phyloP scores from a whole-genome alignment of 2,329 filamentous ascomycete species.

The Ophiostoma angusticollis region DNA sequence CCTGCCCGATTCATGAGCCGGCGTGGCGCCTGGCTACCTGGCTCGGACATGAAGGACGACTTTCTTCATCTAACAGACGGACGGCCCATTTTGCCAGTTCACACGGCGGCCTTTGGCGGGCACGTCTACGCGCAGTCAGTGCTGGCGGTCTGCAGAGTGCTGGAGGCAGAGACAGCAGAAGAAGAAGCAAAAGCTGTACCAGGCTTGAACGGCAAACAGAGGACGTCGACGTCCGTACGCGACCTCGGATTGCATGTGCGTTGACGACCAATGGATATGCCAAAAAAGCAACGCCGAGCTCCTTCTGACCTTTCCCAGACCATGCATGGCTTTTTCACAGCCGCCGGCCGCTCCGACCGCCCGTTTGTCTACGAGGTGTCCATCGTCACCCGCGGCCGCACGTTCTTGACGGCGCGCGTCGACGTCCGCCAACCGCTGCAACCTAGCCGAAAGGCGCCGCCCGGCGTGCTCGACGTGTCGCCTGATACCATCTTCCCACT shows the following conservation, averaged over 20 bases:
- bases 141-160: constrained; percentile 24
- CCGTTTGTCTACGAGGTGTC: constrained; percentile 41
- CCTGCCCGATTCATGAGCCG: constrained; percentile 22
- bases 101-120: constrained; percentile 26
- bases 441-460: constrained; percentile 22
- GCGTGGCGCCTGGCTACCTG: constrained; percentile 22
- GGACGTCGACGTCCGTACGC: neutral
- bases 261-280: neutral
- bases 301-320: constrained; percentile 24
- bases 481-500: constrained; percentile 19
- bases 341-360: constrained; percentile 31
- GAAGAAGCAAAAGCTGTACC: constrained; percentile 18
- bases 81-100: constrained; percentile 4
- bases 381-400: constrained; percentile 30
- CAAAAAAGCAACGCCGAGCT: too few species aligned
- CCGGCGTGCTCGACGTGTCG: constrained; percentile 16
- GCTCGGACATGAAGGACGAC: constrained; percentile 17
- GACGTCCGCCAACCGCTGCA: constrained; percentile 33
- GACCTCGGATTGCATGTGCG: constrained; percentile 27
- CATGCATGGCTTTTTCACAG: constrained; percentile 43
- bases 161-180: constrained; percentile 15
- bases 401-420: constrained; percentile 37
- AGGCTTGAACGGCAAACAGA: neutral
- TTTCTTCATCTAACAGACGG: neutral
- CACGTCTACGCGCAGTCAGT: constrained; percentile 32